Percentiles rank a stretch among this genome's conserved stretches.
Evolutionary conservation across 2,329 filamentous ascomycete genomes (phyloP).

Genomic region (Cordyceps cicadae): DNA sequence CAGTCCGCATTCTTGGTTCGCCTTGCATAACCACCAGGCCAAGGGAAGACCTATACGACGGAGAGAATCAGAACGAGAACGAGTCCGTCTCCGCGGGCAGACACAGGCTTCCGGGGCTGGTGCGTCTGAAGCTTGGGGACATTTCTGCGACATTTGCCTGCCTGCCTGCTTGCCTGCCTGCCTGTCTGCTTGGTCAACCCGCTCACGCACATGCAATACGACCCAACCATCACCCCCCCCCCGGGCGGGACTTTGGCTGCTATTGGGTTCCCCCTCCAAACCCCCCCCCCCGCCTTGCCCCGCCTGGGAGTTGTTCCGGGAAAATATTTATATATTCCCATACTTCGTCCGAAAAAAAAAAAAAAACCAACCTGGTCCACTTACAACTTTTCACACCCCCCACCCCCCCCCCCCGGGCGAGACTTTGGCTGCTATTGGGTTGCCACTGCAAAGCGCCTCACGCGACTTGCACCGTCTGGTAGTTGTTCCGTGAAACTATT

Average conservation of each 20-base stretch:
- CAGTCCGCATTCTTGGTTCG: neutral
- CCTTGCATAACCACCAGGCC: neutral
- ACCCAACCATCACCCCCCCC: neutral
- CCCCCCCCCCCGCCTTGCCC: neutral
- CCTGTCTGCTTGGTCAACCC: neutral
- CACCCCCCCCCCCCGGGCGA: too few species aligned
- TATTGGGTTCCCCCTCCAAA: neutral
- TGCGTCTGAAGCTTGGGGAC: neutral
- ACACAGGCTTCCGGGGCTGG: neutral
- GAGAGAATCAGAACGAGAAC: neutral
- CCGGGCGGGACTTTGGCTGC: neutral
- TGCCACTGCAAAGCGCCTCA: neutral
- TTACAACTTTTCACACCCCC: neutral
- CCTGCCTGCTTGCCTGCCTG: neutral
- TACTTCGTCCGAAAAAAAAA: too few species aligned
- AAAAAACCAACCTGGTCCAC: neutral
- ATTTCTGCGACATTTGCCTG: neutral
- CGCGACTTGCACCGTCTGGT: neutral
- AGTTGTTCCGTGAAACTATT: neutral
- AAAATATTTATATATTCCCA: neutral
- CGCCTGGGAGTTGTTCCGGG: neutral
- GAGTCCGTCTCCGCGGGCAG: neutral
- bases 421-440: too few species aligned
- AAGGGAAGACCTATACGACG: too few species aligned
- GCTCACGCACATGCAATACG: neutral